Evolutionary conservation across 2,329 filamentous ascomycete genomes (phyloP).

Genomic region (Blumeriella jaapii): DNA sequence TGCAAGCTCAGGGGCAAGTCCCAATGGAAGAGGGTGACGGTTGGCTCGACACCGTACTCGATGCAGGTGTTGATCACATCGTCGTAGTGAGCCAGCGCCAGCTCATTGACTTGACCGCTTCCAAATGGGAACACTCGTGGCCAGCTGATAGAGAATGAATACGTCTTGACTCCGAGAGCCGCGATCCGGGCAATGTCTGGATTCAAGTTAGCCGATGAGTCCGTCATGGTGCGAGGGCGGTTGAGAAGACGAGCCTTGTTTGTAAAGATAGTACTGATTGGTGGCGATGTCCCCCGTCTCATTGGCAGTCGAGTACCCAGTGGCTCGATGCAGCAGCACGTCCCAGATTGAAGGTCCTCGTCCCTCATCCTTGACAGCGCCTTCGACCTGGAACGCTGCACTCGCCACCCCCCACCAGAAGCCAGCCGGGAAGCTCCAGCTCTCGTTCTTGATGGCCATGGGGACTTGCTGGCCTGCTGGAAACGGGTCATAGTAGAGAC

Average conservation of each 20-base stretch:
- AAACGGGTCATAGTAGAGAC: too few relatives aligned
- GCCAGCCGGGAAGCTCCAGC: slow-evolving; percentile 31
- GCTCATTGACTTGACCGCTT: slow-evolving; percentile 38
- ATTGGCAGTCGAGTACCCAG: slow-evolving; percentile 27
- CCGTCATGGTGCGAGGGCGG: too few relatives aligned
- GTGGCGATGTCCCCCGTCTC: slow-evolving; percentile 37
- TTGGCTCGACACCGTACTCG: slow-evolving; percentile 37
- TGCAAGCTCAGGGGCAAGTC: slow-evolving; percentile 27
- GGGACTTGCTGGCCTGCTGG: too few relatives aligned
- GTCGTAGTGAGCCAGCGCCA: slow-evolving; percentile 41
- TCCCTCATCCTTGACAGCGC: slow-evolving; percentile 35
- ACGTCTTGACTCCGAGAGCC: slow-evolving; percentile 40
- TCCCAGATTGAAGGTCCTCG: slow-evolving; percentile 34
- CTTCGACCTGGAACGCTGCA: slow-evolving; percentile 35
- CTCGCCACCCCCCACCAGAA: slow-evolving; percentile 38
- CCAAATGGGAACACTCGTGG: slow-evolving; percentile 41
- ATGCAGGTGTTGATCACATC: slow-evolving; percentile 40
- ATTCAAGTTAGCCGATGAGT: too few relatives aligned
- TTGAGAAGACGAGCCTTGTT: too few relatives aligned
- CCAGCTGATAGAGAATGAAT: slow-evolving; percentile 30
- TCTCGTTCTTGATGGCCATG: too few relatives aligned
- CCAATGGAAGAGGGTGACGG: slow-evolving; percentile 37
- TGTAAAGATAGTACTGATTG: slow-evolving; percentile 44
- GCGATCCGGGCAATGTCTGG: slow-evolving; percentile 41
- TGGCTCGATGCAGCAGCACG: slow-evolving; percentile 26